phyloP scores from a whole-genome alignment of 164 flowering plant species.

The Dillenia suffruticosa region DNA sequence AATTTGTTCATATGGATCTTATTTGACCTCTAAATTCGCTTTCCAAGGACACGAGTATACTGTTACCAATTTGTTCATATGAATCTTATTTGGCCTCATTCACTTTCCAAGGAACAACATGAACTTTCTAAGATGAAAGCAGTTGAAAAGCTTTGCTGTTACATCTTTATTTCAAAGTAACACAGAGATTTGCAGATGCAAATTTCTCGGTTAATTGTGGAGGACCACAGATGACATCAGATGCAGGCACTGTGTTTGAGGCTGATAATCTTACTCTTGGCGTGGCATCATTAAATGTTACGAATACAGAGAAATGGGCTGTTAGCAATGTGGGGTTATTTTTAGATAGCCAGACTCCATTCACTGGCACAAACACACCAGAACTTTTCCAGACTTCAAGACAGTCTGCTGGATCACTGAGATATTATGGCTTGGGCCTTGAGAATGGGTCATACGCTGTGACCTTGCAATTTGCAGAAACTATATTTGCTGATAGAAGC shows the following conservation, averaged over 20 bases:
- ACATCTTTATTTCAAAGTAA: not conserved
- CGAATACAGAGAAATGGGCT: not conserved
- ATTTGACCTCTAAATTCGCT: too few species aligned
- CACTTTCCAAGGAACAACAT: too few species aligned
- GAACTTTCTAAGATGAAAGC: too few species aligned
- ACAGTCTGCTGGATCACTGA: conserved; percentile 25
- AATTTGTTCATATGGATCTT: too few species aligned
- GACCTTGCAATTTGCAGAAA: conserved; percentile 28
- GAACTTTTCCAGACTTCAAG: conserved; percentile 66
- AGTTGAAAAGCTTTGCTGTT: too few species aligned
- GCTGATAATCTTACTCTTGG: conserved; percentile 33
- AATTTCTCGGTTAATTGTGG: not conserved
- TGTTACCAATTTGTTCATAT: too few species aligned
- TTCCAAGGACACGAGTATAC: too few species aligned
- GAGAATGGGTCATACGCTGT: conserved; percentile 25
- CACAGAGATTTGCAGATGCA: not conserved
- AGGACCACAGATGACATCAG: not conserved
- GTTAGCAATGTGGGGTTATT: not conserved
- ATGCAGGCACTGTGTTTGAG: conserved; percentile 22
- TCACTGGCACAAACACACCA: conserved; percentile 46
- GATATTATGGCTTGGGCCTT: conserved; percentile 31
- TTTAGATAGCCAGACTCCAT: not conserved
- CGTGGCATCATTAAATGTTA: conserved; percentile 62
- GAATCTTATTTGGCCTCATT: too few species aligned
- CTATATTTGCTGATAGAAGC: conserved; percentile 2